Evolutionary conservation across 352 stramenopile species (phyloP), one percentile per base, ranked within the genome.

Genomic region (Poterioochromonas sp.): DNA sequence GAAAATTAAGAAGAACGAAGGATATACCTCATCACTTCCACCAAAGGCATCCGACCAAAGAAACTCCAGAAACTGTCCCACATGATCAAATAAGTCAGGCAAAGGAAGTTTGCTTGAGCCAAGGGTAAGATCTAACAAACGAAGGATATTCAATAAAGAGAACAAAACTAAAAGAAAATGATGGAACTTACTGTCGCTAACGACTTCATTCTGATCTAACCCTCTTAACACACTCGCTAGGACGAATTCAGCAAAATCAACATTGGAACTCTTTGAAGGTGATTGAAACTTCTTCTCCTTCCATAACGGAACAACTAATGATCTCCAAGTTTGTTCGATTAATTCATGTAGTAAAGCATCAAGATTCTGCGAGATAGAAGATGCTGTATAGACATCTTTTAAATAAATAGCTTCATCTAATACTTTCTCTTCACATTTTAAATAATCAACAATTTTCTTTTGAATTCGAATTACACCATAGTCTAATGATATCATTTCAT

Each of bases 271-370:
- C 15, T 26, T 58, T 15, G 15, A 26, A 26, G 47, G 47, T 26
- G 26, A 26, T 26, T 58, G 47, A 26, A 26, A 26, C 47, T 74
- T 74, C 65, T 74, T 74, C 29, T 74, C 65, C 53, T 54, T 74
- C 65, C 65, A 74, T 54, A 74, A n/a, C 20, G 32, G 26, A 35
- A 1, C 2, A 40, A 74, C 12, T 1, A 74, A 29, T 54, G 5
- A 20, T 18, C 20, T 34, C 65, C 65, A 74, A 8, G n/a, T n/a
- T 51, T 51, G 12, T 74, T 51, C 40, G 37, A 74, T 12, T 37
- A 74, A 29, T 22, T 34, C 1, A 15, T 74, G 37, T 39, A 74
- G 11, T 12, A 12, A n/a, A 32, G 5, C 41, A 8, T 5, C 34
- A 35, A 74, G 18, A n/a, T n/a, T n/a, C n/a, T n/a, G n/a, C n/a